Conservation (phyloP, 768 basidiomycete genomes). For the Royoungia palumana region DNA sequence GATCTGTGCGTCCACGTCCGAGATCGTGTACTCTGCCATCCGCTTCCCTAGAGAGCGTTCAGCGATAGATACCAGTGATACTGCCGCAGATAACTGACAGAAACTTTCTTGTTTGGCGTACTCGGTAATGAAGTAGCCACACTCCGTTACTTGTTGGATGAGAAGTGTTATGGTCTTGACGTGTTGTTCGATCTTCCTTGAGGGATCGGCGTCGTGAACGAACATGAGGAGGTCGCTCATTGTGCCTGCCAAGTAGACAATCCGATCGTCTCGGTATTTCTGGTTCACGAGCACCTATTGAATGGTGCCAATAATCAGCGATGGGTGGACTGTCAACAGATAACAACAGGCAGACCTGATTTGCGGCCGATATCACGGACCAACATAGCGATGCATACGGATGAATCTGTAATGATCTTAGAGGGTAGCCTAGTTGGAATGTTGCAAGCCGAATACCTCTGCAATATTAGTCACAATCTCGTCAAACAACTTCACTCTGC, state of each 20-base stretch:
- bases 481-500: neutral
- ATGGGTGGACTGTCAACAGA: neutral
- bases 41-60: neutral
- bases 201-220: neutral
- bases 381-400: conserved; percentile 3
- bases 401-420: conserved; percentile 1
- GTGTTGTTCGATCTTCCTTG: neutral
- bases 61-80: too few species aligned
- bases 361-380: neutral
- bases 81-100: neutral
- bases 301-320: too few species aligned
- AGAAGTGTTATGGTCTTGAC: neutral
- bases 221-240: neutral
- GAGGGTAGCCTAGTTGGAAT: too few species aligned
- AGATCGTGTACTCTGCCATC: neutral
- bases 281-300: neutral
- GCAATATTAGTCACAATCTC: neutral
- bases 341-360: neutral
- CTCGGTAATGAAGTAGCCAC: neutral
- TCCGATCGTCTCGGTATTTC: neutral
- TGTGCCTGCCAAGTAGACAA: neutral
- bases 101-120: neutral
- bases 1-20: neutral
- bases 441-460: neutral
- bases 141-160: neutral